Conservation (phyloP, 2,329 filamentous ascomycete species). For the Verticillium zaregamsianum region DNA sequence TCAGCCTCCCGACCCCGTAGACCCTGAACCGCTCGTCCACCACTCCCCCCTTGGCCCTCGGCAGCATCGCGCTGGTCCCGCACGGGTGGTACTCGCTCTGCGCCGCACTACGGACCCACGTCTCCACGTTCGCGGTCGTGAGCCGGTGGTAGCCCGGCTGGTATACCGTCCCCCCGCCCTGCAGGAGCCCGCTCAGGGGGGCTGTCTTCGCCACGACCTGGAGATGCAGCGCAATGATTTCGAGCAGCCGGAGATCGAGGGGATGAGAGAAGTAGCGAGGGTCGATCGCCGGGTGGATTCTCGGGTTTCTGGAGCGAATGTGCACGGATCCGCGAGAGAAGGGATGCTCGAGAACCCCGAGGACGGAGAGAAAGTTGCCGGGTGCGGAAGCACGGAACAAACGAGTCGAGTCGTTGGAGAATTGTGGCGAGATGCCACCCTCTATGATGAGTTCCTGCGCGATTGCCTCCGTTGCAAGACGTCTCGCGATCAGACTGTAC, state of each 20-base stretch:
- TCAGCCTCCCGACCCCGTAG: conserved; percentile 20
- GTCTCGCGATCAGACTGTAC: conserved; percentile 3
- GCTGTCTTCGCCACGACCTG: conserved; percentile 4
- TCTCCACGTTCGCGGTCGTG: conserved; percentile 5
- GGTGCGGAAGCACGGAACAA: conserved; percentile 5
- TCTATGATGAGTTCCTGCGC: conserved; percentile 7
- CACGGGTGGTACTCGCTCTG: conserved; percentile 12
- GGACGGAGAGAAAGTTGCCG: conserved; percentile 6
- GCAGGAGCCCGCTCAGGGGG: conserved; percentile 7
- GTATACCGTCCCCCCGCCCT: conserved; percentile 2
- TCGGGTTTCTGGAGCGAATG: conserved; percentile 4
- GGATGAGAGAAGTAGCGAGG: conserved; percentile 9
- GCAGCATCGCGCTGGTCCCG: conserved; percentile 11
- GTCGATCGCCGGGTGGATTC: conserved; percentile 4
- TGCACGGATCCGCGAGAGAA: conserved; percentile 8
- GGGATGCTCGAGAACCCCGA: conserved; percentile 10
- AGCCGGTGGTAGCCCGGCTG: conserved; percentile 8
- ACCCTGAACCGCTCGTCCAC: conserved; percentile 24
- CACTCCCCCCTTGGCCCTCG: conserved; percentile 19
- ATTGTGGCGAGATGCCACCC: conserved; percentile 10
- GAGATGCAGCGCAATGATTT: conserved; percentile 5
- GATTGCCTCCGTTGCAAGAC: conserved; percentile 2
- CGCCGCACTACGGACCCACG: conserved; percentile 1
- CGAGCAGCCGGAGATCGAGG: conserved; percentile 5
- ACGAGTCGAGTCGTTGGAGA: conserved; percentile 6